Base-by-base conservation (phyloP, 805 yeast species). In the Zygosaccharomyces siamensis region DNA sequence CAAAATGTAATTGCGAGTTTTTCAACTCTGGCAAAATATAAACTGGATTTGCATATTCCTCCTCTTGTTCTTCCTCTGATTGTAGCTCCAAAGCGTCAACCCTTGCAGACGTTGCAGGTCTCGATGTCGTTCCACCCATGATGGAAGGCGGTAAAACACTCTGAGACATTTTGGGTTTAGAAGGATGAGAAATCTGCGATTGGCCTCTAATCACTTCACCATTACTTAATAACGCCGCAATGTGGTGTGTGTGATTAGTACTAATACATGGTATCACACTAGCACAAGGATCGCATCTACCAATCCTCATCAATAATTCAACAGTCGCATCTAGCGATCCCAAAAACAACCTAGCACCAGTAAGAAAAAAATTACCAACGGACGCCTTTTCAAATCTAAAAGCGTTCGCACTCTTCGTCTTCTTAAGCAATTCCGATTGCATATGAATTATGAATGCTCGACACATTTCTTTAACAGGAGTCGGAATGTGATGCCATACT, bases 121-220 rank as follows among this genome's bases (percentile, higher is more conserved):
- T 28, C 5, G 30, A 8, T 4, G 36, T 20, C 6, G 20, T 16
- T 10, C 28, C 44, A 7, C 28, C 46, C 14, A 47, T 28, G 6
- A 48, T 40, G 18, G 33, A 68, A 62, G 31, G 64, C 33, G 24
- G 43, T 27, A 46, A 38, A 23, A 39, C 33, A 20, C 48, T 45
- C 26, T 42, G 35, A 63, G 43, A 26, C 26, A 49, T 26, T 32
- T 40, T 40, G 7, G 56, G 54, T 39, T 48, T 51, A 28, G 67
- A 66, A 1, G 98, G 98, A 67, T 90, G 98, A 1, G 96, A 88
- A 8, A 90, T 90, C 61, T 89, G 96, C 3, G 92, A 84, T 64
- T 90, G 98, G 10, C 98, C 98, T 0, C 90, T 84, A 31, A 90
- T 83, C 2, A 84, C 72, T 3, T 76, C 72, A 2, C 95, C 96